These are phyloP conservation scores for Pleodorina starrii DNA, from an alignment of 139 green algal genomes.

Conservation along the genomic window DNA sequence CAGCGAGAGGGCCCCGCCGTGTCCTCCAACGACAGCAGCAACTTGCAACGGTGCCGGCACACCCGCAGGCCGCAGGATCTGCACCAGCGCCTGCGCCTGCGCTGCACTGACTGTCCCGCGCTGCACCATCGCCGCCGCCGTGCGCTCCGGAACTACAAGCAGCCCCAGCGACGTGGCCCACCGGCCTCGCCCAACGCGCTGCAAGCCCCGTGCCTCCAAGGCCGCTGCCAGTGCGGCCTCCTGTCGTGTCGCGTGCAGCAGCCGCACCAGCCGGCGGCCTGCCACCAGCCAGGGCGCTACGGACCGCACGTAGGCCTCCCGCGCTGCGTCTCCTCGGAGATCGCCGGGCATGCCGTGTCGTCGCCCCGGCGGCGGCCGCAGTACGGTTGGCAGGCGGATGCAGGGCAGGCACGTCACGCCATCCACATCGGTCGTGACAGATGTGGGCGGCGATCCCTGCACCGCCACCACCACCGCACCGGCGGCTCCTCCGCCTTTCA, in stretches of 20 bases:
- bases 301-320: slow-evolving; percentile 29
- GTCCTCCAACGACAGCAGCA: no score
- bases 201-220: not conserved
- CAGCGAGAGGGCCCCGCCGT: not conserved
- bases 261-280: not conserved
- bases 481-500: no score
- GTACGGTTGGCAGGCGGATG: not conserved
- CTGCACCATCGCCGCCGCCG: not conserved
- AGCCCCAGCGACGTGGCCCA: not conserved
- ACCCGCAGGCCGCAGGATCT: not conserved
- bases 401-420: not conserved
- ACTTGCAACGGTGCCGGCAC: not conserved
- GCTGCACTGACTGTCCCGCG: not conserved
- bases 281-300: not conserved
- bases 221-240: not conserved
- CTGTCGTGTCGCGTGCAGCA: not conserved
- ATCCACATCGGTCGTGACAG: not conserved
- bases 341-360: slow-evolving; percentile 25
- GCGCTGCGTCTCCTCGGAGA: slow-evolving; percentile 5
- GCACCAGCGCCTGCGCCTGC: not conserved
- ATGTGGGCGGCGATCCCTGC: not conserved
- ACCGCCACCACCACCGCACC: no score
- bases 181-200: not conserved
- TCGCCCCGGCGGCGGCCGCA: slow-evolving; percentile 15
- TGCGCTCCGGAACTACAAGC: not conserved